Evolutionary conservation across 441 rosid genomes (phyloP).

Genomic region (Raphanus hybrid): DNA sequence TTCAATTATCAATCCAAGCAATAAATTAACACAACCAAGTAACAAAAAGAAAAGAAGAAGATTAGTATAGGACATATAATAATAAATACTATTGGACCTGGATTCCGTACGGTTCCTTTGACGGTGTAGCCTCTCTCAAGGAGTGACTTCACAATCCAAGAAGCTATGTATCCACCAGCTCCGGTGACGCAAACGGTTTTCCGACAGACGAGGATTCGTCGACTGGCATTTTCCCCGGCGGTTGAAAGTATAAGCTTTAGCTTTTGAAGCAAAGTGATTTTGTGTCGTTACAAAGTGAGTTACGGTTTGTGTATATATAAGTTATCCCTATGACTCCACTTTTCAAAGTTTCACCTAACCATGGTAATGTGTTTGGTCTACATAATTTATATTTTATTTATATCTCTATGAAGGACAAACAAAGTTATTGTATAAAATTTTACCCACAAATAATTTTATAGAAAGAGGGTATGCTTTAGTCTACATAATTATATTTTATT

Average conservation of each 20-base stretch:
- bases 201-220: slow-evolving; percentile 54
- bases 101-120: slow-evolving; percentile 81
- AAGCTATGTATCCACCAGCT: slow-evolving; percentile 89
- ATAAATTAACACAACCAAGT: not conserved
- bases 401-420: not conserved
- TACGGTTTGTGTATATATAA: not conserved
- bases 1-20: not conserved
- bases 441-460: not conserved
- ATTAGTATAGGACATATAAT: not conserved
- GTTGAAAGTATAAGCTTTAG: not conserved
- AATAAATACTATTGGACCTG: slow-evolving; percentile 48
- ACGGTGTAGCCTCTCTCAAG: slow-evolving; percentile 73
- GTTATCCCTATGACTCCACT: not conserved
- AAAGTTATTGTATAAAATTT: too few species aligned
- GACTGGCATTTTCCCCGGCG: slow-evolving; percentile 49
- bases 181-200: slow-evolving; percentile 88
- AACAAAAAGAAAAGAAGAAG: not conserved
- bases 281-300: slow-evolving; percentile 6
- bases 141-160: slow-evolving; percentile 85
- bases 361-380: slow-evolving; percentile 20
- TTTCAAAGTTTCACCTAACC: slow-evolving; percentile 37
- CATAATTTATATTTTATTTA: too few species aligned
- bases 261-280: not conserved
- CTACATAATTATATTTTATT: not conserved
- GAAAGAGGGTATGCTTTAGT: slow-evolving; percentile 15